Percentiles rank a stretch among this genome's conserved stretches.
phyloP scores from a whole-genome alignment of 257 asterid species.

The Nicotiana obtusifolia region DNA sequence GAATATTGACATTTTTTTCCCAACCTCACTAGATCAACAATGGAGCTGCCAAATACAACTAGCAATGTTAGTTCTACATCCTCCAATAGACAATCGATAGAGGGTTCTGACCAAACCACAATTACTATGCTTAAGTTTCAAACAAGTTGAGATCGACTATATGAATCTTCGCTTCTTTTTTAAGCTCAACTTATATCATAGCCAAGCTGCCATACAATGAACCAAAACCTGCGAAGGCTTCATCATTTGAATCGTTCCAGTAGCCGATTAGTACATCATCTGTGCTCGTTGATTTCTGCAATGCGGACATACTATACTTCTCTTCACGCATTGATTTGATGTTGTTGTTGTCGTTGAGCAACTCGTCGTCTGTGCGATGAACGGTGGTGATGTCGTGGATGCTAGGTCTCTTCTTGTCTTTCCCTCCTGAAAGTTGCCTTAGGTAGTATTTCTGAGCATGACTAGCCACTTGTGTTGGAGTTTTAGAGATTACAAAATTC shows the following conservation, averaged over 20 bases:
- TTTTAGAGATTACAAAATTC: constrained; percentile 63
- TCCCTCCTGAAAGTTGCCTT: constrained; percentile 57
- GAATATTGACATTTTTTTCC: neutral
- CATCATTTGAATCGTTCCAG: constrained; percentile 36
- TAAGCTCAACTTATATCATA: too few species aligned
- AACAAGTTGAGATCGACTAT: too few species aligned
- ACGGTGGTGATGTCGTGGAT: constrained; percentile 72
- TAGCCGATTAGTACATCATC: constrained; percentile 22
- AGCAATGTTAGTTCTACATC: neutral
- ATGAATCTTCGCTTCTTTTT: too few species aligned
- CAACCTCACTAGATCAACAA: neutral
- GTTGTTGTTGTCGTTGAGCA: constrained; percentile 11
- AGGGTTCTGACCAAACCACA: neutral
- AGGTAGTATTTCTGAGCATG: constrained; percentile 85
- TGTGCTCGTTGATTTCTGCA: constrained; percentile 23
- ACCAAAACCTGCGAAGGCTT: constrained; percentile 30
- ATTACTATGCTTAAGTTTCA: neutral
- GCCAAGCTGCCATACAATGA: constrained; percentile 8
- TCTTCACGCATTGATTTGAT: neutral
- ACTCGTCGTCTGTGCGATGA: constrained; percentile 18
- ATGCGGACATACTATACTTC: constrained; percentile 8
- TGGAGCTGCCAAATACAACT: neutral
- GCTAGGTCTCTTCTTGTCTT: constrained; percentile 75
- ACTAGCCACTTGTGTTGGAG: constrained; percentile 88
- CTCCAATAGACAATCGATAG: neutral